Conservation (phyloP, 805 yeast species). For the Candida railenensis region DNA sequence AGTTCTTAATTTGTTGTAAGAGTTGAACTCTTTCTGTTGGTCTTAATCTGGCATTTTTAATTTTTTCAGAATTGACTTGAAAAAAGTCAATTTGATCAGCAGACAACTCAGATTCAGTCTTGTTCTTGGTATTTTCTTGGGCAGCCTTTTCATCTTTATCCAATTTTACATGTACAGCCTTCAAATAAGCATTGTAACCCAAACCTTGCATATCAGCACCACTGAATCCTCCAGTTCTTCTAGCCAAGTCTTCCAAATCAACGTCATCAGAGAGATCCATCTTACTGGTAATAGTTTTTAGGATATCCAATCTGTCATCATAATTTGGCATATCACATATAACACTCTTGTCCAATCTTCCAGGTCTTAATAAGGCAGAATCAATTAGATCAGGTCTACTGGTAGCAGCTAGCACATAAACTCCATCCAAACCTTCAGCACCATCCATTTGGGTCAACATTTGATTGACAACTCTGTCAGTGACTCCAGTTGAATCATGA, state of each 20-base stretch:
- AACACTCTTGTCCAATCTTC: conserved; percentile 89
- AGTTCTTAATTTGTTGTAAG: conserved; percentile 42
- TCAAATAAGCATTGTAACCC: conserved; percentile 86
- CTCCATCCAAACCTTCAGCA: conserved; percentile 97
- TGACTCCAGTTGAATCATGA: conserved; percentile 96
- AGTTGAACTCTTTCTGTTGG: conserved; percentile 42
- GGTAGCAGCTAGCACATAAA: conserved; percentile 94
- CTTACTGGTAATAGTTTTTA: conserved; percentile 55
- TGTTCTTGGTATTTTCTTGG: conserved; percentile 7
- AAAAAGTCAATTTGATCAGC: conserved; percentile 37
- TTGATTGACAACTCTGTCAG: conserved; percentile 96
- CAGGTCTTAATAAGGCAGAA: conserved; percentile 92
- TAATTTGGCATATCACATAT: conserved; percentile 82
- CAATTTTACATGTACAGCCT: conserved; percentile 75
- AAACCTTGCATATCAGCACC: conserved; percentile 96
- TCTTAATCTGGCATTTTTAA: conserved; percentile 25
- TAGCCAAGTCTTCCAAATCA: conserved; percentile 55
- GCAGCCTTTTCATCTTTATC: conserved; percentile 39
- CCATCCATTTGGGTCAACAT: conserved; percentile 98
- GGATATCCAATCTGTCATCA: conserved; percentile 72
- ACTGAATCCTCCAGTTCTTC: conserved; percentile 70
- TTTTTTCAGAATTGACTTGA: conserved; percentile 35
- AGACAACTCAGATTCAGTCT: conserved; percentile 11
- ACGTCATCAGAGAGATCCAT: conserved; percentile 57
- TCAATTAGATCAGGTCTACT: conserved; percentile 95